Base-by-base conservation (phyloP, 306 rosid genomes). In the Arachis stenosperma region DNA sequence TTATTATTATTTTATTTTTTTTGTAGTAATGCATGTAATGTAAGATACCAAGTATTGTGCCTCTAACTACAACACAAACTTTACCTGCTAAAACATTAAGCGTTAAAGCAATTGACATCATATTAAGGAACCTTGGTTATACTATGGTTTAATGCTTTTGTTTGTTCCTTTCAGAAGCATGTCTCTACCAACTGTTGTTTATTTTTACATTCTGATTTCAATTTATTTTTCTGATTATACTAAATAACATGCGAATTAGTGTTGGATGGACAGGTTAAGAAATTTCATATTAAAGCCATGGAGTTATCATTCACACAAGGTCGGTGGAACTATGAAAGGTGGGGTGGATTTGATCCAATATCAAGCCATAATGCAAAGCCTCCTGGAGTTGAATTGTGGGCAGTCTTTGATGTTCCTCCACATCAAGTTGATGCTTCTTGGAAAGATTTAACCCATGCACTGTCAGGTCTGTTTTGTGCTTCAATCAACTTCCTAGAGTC, bases 301-400 rank as follows among this genome's bases (percentile, higher is more conserved):
- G 98, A 94, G 59, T 84, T 94, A 59, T 94, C 99, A 75, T 94
- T 94, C 82, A 91, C 99, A 13, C 97, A 94, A 91, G 99, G 97
- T 71, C 89, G 96, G 51, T 91, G 99, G 99, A 90, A 86, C 79
- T 90, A 94, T 81, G 99, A 91, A 55, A 82, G 79, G 40, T 94
- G 97, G 99, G 99, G 98, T 71, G 99, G 96, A 55, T 88, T 84
- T 77, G 99, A 94, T 79, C 89, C 96, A 57, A 84, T 94, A 63
- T 80, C 98, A 70, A 91, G 98, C 84, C 82, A 66, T 82, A 89
- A 91, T 75, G 96, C 97, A 62, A 91, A 90, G 80, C 96, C 97
- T 81, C 92, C 99, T 40, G 99, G 99, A 71, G 97, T 91, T 71
- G 97, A 94, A 79, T 76, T 94, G 76, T 94, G 96, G 99, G 99